Percentiles rank a stretch among this genome's conserved stretches.
These are phyloP conservation scores for Dryas alaskensis DNA, from an alignment of 306 rosid species.

Conservation along the genomic window DNA sequence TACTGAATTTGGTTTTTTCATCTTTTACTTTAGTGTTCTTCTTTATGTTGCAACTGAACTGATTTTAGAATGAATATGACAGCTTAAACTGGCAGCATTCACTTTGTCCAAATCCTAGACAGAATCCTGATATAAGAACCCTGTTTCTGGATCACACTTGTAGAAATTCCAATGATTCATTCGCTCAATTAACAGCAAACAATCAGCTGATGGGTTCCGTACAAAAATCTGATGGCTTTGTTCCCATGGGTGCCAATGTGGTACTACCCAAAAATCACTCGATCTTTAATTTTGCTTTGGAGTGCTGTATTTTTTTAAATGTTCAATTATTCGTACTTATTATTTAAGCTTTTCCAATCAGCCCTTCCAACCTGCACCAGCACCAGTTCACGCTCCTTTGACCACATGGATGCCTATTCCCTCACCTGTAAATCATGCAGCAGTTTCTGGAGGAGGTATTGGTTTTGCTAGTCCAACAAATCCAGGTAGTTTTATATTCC, in stretches of 20 bases:
- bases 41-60: slow-evolving; percentile 15
- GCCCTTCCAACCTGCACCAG: slow-evolving; percentile 69
- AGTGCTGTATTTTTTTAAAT: background rate
- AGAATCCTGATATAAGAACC: slow-evolving; percentile 88
- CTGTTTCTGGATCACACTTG: slow-evolving; percentile 88
- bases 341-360: slow-evolving; percentile 24
- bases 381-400: slow-evolving; percentile 57
- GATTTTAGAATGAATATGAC: slow-evolving; percentile 34
- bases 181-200: slow-evolving; percentile 68
- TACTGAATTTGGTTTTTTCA: background rate
- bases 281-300: background rate
- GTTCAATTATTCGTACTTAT: background rate
- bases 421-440: slow-evolving; percentile 55
- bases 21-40: background rate
- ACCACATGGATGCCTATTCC: slow-evolving; percentile 86
- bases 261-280: slow-evolving; percentile 40
- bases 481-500: slow-evolving; percentile 40
- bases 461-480: slow-evolving; percentile 65
- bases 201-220: slow-evolving; percentile 55
- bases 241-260: slow-evolving; percentile 81
- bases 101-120: slow-evolving; percentile 75
- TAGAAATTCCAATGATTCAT: slow-evolving; percentile 75
- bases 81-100: slow-evolving; percentile 99
- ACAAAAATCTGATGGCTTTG: slow-evolving; percentile 76
- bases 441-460: slow-evolving; percentile 62